phyloP scores from a whole-genome alignment of 1,284 basidiomycete species.

The Heliocybe sulcata region DNA sequence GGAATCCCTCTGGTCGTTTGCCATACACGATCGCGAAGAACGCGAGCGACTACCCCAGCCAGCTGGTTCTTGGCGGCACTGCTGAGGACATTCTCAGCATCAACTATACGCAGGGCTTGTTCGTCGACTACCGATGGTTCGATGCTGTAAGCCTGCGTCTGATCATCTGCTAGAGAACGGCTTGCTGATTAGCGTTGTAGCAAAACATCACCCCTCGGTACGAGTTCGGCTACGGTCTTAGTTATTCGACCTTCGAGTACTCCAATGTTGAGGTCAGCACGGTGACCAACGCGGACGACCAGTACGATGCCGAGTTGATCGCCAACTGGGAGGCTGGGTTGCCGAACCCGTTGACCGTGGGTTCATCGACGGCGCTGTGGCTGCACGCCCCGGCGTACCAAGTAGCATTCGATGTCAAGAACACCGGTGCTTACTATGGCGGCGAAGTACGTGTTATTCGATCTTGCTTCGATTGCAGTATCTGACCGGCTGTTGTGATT shows the following conservation, averaged over 20 bases:
- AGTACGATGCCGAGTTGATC: conserved; percentile 29
- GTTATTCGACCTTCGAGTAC: conserved; percentile 78
- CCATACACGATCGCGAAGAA: conserved; percentile 79
- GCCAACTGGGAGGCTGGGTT: conserved; percentile 47
- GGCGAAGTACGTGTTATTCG: conserved; percentile 32
- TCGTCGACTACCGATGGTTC: conserved; percentile 78
- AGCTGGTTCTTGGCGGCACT: conserved; percentile 37
- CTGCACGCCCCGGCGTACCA: conserved; percentile 56
- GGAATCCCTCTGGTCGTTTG: conserved; percentile 70
- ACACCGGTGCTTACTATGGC: conserved; percentile 48
- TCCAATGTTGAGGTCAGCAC: conserved; percentile 39
- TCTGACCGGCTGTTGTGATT: not conserved
- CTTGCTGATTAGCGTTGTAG: conserved; percentile 14
- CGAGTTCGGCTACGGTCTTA: conserved; percentile 82
- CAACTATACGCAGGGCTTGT: conserved; percentile 62
- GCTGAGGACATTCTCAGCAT: conserved; percentile 39
- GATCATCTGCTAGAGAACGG: not conserved
- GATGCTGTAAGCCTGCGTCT: conserved; percentile 41
- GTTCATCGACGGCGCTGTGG: conserved; percentile 51
- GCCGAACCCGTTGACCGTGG: conserved; percentile 36
- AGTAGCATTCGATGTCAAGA: conserved; percentile 52
- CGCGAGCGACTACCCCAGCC: conserved; percentile 57
- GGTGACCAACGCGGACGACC: conserved; percentile 24
- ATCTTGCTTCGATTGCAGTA: not conserved
- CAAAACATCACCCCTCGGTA: conserved; percentile 53